Evolutionary conservation across 2,329 filamentous ascomycete species (phyloP), one percentile per base, ranked within the genome.

Genomic region (Xylaria sp.): DNA sequence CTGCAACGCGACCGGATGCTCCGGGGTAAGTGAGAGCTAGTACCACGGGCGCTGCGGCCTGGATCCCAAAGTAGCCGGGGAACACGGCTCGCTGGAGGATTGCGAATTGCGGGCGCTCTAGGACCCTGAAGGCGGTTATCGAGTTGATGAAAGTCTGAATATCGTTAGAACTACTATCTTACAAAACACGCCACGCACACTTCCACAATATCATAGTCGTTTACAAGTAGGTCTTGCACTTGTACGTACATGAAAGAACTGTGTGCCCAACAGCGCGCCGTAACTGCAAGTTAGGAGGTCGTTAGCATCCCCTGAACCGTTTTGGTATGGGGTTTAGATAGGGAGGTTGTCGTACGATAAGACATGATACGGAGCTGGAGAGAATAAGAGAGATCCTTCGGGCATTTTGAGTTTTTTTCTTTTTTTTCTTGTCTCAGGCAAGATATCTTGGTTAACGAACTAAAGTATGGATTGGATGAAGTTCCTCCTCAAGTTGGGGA

Each of bases 21-120:
- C 85, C 87, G 5, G 93, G 93, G 73, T 92, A 94, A 4, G 94
- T 97, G 57, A 96, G 74, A 19, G 90, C 89, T 17, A 97, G 80
- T 21, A 91, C 72, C 15, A 89, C 76, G 0, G 95, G 92, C 1
- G 94, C 80, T 5, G 84, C 82, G 3, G 92, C 88, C 79, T 98
- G 94, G 59, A 98, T 80, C 46, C 86, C 82, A 76, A 98, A 98
- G 82, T 96, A 99, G 70, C 92, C 83, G 33, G 92, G 92, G 79
- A 97, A 97, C 54, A 93, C 86, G 65, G 86, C 86, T 67, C 87
- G 84, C 77, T 97, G 94, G 31, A 97, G 85, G 17, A 87, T 83
- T 25, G 89, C 87, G 80, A 99, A 98, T 73, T 92, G 87, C 0
- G 91, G 86, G 25, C 92, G 87, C 25, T 92, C 87, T 37, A 97